Base-by-base conservation (phyloP, 164 flowering plant species). In the Liquidambar formosana region DNA sequence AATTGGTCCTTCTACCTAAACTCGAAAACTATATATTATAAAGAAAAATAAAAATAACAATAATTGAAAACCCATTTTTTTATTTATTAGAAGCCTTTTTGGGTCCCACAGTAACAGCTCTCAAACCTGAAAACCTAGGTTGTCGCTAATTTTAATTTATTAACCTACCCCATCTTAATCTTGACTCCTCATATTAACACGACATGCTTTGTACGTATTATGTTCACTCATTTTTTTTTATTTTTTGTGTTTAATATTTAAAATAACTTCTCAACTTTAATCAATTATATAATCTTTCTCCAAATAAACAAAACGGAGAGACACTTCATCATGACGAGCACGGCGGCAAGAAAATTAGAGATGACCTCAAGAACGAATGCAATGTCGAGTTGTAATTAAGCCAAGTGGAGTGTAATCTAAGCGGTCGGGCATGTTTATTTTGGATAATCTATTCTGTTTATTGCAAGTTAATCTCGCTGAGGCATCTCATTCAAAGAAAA, bases 141-240 rank as follows among this genome's bases (percentile, higher is more conserved):
- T 10, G 23, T 54, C 26, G 8, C 8, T 54, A 19, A 19, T 21
- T 22, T 54, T 54, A 19, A 19, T 21, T 22, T 54, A 54, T 21
- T 54, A 54, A 19, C 0, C 22, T 21, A 33, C 41, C 41, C 23
- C 22, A 54, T 54, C 22, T 21, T 54, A 54, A 0, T 54, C 22
- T 63, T 43, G 21, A 47, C 13, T n/a, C 25, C 38, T 19, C 16
- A 63, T 45, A 4, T 15, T 63, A 47, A 45, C 38, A 46, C 14
- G 22, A 25, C 66, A 63, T 63, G 66, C 19, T 47, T 45, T 63
- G 66, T 63, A 63, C 51, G 52, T 63, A 63, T 63, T 63, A 63
- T 44, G 65, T 63, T 63, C 52, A 63, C 23, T 61, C 53, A 10
- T 49, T 10, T 49, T 4, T 4, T 49, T 49, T 5, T 10, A 49